These are phyloP conservation scores for Pseudomonodictys pantanalensis DNA, from an alignment of 495 filamentous ascomycete genomes.

Conservation along the genomic window DNA sequence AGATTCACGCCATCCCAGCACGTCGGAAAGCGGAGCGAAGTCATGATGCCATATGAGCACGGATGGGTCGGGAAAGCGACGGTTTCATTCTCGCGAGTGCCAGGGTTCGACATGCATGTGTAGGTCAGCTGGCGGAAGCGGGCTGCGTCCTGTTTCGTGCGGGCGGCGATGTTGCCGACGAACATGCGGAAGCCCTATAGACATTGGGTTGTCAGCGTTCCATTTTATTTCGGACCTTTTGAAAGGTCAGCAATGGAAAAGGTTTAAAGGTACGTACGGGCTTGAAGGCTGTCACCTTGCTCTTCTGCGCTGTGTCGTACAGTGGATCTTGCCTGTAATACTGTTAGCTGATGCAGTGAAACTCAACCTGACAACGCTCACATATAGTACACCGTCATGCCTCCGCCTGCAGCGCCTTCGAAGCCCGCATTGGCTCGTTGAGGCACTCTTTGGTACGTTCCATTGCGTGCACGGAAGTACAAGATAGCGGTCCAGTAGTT, in stretches of 20 bases:
- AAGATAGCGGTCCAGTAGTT: constrained; percentile 23
- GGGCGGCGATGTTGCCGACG: constrained; percentile 10
- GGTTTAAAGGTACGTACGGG: background rate
- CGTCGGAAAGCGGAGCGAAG: background rate
- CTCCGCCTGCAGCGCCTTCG: constrained; percentile 7
- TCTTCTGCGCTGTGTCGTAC: constrained; percentile 2
- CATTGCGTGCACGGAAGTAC: constrained; percentile 20
- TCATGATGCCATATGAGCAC: constrained; percentile 8
- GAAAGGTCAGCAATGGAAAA: background rate
- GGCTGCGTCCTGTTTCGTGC: constrained; percentile 2
- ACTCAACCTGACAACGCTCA: no score
- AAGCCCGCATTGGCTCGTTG: constrained; percentile 3
- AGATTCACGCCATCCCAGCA: constrained; percentile 13
- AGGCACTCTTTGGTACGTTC: constrained; percentile 15
- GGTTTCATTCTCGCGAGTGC: constrained; percentile 1
- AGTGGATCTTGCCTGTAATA: constrained; percentile 7
- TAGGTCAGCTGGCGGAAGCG: constrained; percentile 7
- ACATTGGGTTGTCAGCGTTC: no score
- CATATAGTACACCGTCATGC: constrained; percentile 24
- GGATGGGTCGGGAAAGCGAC: background rate
- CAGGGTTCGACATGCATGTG: background rate
- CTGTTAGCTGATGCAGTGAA: no score
- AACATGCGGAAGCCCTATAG: constrained; percentile 24
- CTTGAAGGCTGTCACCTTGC: constrained; percentile 12
- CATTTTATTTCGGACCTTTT: no score